Conservation (phyloP, 148 eudicot genomes). For the Cornus suecica region DNA sequence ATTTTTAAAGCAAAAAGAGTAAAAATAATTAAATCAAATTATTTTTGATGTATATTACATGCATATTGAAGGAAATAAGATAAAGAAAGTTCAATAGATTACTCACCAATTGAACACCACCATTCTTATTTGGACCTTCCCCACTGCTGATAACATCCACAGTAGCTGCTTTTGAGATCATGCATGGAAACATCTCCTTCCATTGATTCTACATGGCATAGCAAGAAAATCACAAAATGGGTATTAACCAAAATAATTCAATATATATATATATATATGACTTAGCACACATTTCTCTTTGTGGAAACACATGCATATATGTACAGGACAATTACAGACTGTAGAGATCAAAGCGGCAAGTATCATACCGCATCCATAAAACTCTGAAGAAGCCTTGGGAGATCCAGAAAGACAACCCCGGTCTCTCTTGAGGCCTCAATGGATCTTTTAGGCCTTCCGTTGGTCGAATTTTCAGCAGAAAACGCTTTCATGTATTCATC, state of each 20-base stretch:
- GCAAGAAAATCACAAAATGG: not conserved
- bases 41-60: too few relatives aligned
- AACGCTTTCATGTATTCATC: conserved; percentile 71
- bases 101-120: conserved; percentile 76
- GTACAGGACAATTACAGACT: not conserved
- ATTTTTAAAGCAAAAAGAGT: too few relatives aligned
- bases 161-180: conserved; percentile 80
- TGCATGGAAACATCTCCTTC: conserved; percentile 87
- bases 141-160: conserved; percentile 72
- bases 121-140: conserved; percentile 64
- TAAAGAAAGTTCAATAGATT: too few relatives aligned
- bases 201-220: conserved; percentile 58
- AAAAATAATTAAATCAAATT: too few relatives aligned
- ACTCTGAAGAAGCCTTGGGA: conserved; percentile 63
- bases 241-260: not conserved
- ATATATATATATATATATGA: not conserved
- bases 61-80: not conserved
- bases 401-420: conserved; percentile 73
- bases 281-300: not conserved
- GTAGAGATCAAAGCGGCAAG: too few relatives aligned
- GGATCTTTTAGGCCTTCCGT: conserved; percentile 21
- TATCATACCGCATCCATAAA: conserved; percentile 86
- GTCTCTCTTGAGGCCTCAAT: conserved; percentile 91
- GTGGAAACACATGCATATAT: not conserved
- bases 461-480: conserved; percentile 28